Conservation (phyloP, 2,329 filamentous ascomycete species). For the Monosporascus ibericus region DNA sequence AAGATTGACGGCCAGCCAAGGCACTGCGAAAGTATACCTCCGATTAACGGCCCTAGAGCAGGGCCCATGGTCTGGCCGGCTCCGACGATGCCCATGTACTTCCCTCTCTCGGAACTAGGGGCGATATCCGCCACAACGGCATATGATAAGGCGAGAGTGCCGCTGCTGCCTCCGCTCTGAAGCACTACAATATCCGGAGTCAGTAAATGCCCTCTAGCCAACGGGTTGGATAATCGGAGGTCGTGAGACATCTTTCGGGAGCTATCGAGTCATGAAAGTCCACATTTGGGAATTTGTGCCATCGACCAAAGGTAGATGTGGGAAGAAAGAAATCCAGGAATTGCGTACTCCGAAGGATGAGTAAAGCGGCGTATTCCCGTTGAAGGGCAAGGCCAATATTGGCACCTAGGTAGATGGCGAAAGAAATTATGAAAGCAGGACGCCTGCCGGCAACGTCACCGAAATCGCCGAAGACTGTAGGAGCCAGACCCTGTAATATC, state of each 20-base stretch:
- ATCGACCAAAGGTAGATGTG: too few relatives aligned
- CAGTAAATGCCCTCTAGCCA: too few relatives aligned
- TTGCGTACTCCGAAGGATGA: slow-evolving; percentile 57
- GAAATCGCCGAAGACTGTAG: slow-evolving; percentile 55
- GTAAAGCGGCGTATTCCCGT: slow-evolving; percentile 48
- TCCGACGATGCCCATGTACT: slow-evolving; percentile 64
- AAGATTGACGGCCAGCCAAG: slow-evolving; percentile 64
- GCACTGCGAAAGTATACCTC: slow-evolving; percentile 57
- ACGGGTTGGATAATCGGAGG: too few relatives aligned
- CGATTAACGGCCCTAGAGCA: slow-evolving; percentile 53
- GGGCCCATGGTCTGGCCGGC: slow-evolving; percentile 52
- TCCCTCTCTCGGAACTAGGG: slow-evolving; percentile 62
- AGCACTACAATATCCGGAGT: too few relatives aligned
- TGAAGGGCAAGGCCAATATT: slow-evolving; percentile 56
- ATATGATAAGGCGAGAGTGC: slow-evolving; percentile 63
- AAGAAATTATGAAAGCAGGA: slow-evolving; percentile 54
- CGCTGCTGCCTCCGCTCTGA: slow-evolving; percentile 59
- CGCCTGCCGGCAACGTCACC: slow-evolving; percentile 55
- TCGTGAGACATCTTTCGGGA: too few relatives aligned
- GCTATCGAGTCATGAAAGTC: too few relatives aligned
- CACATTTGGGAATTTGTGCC: too few relatives aligned
- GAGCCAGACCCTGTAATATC: slow-evolving; percentile 58
- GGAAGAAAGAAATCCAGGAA: too few relatives aligned
- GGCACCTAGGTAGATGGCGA: slow-evolving; percentile 50
- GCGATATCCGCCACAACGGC: slow-evolving; percentile 69